Evolutionary conservation across 1,139 yeast genomes (phyloP), one percentile per base, ranked within the genome.

Genomic region (Arxiozyma heterogenica): DNA sequence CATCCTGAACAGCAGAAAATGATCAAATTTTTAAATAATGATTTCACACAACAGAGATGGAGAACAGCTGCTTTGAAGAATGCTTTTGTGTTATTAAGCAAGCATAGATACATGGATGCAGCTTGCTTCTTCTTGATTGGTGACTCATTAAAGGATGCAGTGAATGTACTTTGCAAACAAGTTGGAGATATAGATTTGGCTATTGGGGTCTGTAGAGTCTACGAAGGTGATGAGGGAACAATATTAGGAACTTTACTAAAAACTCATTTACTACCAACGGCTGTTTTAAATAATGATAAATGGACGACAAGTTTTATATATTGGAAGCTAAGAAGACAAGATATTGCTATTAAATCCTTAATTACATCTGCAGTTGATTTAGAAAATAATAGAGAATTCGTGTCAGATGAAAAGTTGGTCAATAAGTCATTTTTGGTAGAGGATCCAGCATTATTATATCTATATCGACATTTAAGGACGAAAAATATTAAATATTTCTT

Each of bases 121-220:
- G 97, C 98, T 0, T 83, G 86, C 41, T 91, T 93, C 67, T 93
- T 93, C 69, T 71, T 93, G 43, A 74, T 93, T n/a, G 96, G 86
- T 0, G 93, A 78, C 54, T 75, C 89, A 1, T 71, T 88, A 21
- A 79, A 78, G 54, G 98, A 93, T 68, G 83, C 91, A 54, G 85
- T 87, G 46, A 82, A 78, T 64, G 91, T 89, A 0, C 65, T 93
- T 44, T 78, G 86, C 25, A 80, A 75, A 52, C 85, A 89, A 64
- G 69, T 88, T 47, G 68, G 78, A 1, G 95, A 91, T 65, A 61
- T 82, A 9, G 80, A 82, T 48, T 73, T 93, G 54, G 96, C 97
- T 0, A 74, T 93, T 51, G 86, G 88, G 0, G 82, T 91, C 44
- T 86, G 95, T 5, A 78, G 95, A 53, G 80, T 87, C 9, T 87